A percentile compares a stretch with the other conserved stretches of the same genome.
Evolutionary conservation across 2,329 filamentous ascomycete species (phyloP).

Genomic region (Periconia sp.): DNA sequence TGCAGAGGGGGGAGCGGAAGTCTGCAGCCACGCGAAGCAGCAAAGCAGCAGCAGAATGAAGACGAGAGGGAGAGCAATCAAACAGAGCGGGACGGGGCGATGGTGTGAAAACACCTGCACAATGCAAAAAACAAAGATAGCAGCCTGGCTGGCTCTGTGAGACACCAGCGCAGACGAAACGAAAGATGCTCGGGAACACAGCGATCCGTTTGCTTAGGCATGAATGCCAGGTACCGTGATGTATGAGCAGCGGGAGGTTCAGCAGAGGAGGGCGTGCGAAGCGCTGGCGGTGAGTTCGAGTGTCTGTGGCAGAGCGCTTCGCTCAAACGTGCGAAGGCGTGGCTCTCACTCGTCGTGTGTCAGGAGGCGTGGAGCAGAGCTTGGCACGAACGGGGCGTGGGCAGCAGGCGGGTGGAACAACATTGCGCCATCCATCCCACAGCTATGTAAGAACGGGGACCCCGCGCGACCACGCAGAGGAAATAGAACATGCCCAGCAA

Average conservation of each 20-base stretch:
- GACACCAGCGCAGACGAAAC: constrained; percentile 42
- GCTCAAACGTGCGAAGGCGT: constrained; percentile 34
- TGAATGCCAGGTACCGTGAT: constrained; percentile 20
- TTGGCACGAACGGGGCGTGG: constrained; percentile 7
- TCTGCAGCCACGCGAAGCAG: too few species aligned
- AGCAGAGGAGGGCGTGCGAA: constrained; percentile 12
- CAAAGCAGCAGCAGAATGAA: constrained; percentile 3
- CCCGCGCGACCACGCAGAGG: background rate
- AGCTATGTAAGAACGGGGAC: background rate
- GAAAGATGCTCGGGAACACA: constrained; percentile 28
- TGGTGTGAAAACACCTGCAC: constrained; percentile 16
- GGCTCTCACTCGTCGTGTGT: constrained; percentile 33
- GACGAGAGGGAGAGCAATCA: too few species aligned
- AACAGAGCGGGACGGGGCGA: background rate
- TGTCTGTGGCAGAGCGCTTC: constrained; percentile 27
- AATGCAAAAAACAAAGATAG: constrained; percentile 11
- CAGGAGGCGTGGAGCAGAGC: constrained; percentile 20
- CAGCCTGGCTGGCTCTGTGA: constrained; percentile 24
- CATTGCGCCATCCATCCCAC: background rate
- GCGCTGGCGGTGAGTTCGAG: constrained; percentile 25
- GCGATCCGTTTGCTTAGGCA: constrained; percentile 34
- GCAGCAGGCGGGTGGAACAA: background rate
- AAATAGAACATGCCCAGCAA: too few species aligned
- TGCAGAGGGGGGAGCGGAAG: background rate
- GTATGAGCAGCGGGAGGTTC: constrained; percentile 13